Conservation (phyloP, 2,329 filamentous ascomycete genomes). For the Colletotrichum truncatum region DNA sequence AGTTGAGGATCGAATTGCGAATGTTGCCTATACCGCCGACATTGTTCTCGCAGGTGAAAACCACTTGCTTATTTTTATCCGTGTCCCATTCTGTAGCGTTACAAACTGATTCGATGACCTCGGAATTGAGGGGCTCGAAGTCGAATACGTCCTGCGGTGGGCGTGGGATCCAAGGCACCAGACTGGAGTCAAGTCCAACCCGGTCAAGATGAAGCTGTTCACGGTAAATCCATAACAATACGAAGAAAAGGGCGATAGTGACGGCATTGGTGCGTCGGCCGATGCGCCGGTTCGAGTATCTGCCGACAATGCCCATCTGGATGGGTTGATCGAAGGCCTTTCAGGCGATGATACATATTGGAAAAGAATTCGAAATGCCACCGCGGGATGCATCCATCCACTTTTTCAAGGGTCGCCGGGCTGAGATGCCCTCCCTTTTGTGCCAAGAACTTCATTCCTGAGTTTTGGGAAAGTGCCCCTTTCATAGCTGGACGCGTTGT, state of each 20-base stretch:
- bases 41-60: constrained; percentile 50
- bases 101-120: constrained; percentile 34
- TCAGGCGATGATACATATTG: no score
- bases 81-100: constrained; percentile 35
- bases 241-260: not conserved
- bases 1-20: constrained; percentile 50
- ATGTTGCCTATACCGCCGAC: constrained; percentile 49
- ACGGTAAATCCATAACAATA: not conserved
- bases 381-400: no score
- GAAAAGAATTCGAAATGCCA: no score
- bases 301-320: not conserved
- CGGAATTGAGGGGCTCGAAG: constrained; percentile 30
- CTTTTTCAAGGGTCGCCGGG: no score
- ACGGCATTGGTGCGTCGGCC: not conserved
- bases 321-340: not conserved
- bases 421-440: no score
- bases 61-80: constrained; percentile 30
- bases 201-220: constrained; percentile 2
- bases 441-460: no score
- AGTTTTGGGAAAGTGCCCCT: no score
- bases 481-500: no score
- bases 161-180: not conserved
- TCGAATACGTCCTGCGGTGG: constrained; percentile 2
- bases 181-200: not conserved
- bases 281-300: not conserved